Base-by-base conservation (phyloP, 768 basidiomycete species). In the Panellus pusillus region DNA sequence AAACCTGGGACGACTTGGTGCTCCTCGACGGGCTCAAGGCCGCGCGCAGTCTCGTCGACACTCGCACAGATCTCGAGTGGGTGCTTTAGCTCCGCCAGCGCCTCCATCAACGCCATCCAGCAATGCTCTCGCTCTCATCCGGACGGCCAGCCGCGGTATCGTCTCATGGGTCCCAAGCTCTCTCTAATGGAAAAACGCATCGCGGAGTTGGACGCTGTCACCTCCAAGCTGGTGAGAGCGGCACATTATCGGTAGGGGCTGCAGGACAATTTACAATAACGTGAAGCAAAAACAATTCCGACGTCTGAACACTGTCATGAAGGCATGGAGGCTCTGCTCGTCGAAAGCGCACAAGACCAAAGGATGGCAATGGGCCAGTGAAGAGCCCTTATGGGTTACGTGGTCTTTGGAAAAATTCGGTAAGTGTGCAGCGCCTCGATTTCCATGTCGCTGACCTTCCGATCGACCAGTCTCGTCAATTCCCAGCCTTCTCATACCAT, bases 1-100 rank as follows among this genome's bases (percentile, higher is more conserved):
- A 81, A 52, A 88, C 84, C 47, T 96, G 93, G 93, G 88, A 93
- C 59, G 87, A 93, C 60, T 74, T 94, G 40, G 83, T 93, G 1
- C 74, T 88, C 9, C 64, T 86, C 13, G 91, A 95, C 64, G 93
- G 93, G 8, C 70, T 92, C 36, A 90, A 84, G 60, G 81, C 87
- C n/a, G 82, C 80, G 8, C 84, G 79, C 55, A 81, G 75, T 48
- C 74, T 93, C 31, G 79, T 91, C 2, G 90, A 95, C 63, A 72
- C 87, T 15, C 78, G 89, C 17, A 96, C 93, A 14, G 89, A 92
- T 64, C 77, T 96, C 57, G 87, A 92, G 93, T 94, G 72, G 62
- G 85, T 74, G 40, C 15, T 49, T 51, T 42, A 42, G 6, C 19
- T 39, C 27, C 28, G 51, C 35, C 35, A 39, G 27, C 19, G 28